These are phyloP conservation scores for Boeremia lycopersici DNA, from an alignment of 2,329 filamentous ascomycete species.

Conservation along the genomic window DNA sequence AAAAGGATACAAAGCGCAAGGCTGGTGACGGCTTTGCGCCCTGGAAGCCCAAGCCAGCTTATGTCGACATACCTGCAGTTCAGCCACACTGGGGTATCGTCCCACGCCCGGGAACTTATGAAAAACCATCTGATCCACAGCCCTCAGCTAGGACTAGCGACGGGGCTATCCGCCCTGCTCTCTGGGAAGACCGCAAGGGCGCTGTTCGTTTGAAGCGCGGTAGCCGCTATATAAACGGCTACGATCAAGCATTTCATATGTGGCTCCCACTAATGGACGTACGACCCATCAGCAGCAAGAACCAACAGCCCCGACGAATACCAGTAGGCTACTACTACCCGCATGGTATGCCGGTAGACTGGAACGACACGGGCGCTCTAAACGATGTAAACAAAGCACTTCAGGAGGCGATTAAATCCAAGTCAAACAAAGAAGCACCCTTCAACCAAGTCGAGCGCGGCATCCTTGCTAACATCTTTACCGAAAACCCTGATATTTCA, in stretches of 20 bases:
- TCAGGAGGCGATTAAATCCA: conserved; percentile 25
- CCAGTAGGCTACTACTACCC: conserved; percentile 23
- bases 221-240: conserved; percentile 5
- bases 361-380: conserved; percentile 27
- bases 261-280: conserved; percentile 34
- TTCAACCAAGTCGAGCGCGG: conserved; percentile 29
- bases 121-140: conserved; percentile 18
- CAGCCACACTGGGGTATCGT: conserved; percentile 24
- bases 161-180: conserved; percentile 23
- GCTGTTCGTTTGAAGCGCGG: conserved; percentile 26
- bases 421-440: conserved; percentile 15
- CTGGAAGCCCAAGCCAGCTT: neutral
- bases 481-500: conserved; percentile 24
- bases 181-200: conserved; percentile 39
- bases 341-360: conserved; percentile 31
- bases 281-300: conserved; percentile 22
- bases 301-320: conserved; percentile 22
- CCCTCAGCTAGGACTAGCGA: conserved; percentile 16
- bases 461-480: conserved; percentile 23
- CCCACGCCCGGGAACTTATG: conserved; percentile 20
- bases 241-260: conserved; percentile 5
- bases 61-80: neutral
- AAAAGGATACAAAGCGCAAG: neutral
- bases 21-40: conserved; percentile 1
- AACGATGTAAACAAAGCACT: conserved; percentile 38